Base-by-base conservation (phyloP, 805 yeast genomes). In the Kodamaea neixiangensis region DNA sequence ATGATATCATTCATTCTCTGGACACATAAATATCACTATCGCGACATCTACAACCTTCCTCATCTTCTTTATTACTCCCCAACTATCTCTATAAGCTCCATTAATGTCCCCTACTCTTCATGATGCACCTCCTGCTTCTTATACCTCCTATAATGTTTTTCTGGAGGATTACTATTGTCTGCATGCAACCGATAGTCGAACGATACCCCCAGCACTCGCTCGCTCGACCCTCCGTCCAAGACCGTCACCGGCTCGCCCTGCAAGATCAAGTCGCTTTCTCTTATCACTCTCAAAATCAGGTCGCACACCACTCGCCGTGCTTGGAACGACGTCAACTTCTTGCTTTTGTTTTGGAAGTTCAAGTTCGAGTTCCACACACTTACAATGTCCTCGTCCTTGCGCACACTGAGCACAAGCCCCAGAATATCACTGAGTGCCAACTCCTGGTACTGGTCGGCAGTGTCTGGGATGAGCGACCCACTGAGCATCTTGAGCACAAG, bases 361-460 rank as follows among this genome's bases (percentile, higher is more conserved):
- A 72, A 59, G 58, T 79, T 79, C 17, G 79, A 73, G 65, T 83
- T 84, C 90, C 90, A 85, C 45, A 85, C 72, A 50, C 81, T 71
- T 48, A 85, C 70, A 34, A 82, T 77, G 57, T 80, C 83, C 53
- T 82, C 87, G 53, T 81, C 85, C 33, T 76, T 74, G 44, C 87
- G 74, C 13, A 81, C 78, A 60, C 85, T 78, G 48, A 84, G 70
- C 15, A 81, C 86, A 31, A 83, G 61, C 7, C 90, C 90, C 48
- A 78, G 73, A 17, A 85, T 78, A 61, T 81, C 85, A 53, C 74
- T 71, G 54, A 74, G 62, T 14, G 78, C 58, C n/a, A 68, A 59
- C 7, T 71, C 70, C 46, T 68, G 73, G 53, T 67, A 62, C 39
- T 67, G 73, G 46, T 66, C 66, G 43, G 70, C 65, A 14, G 58